Evolutionary conservation across 257 asterid species (phyloP).

Genomic region (Solanum piurae): DNA sequence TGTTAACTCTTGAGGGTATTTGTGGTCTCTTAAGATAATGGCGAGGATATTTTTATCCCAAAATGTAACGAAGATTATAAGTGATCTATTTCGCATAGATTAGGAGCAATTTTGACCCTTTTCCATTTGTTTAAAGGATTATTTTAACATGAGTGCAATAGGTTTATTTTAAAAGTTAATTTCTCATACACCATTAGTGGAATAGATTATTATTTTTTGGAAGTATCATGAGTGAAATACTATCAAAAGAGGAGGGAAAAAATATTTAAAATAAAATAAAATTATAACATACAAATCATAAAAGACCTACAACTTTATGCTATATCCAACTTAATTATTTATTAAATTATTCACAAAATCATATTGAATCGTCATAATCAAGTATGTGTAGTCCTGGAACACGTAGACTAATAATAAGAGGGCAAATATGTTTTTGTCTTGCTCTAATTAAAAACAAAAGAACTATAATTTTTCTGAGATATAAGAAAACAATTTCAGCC

Average conservation of each 20-base stretch:
- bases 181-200: neutral
- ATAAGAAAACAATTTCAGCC: neutral
- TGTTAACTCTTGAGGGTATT: no score
- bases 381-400: neutral
- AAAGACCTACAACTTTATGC: neutral
- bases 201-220: neutral
- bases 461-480: neutral
- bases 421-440: neutral
- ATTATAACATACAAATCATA: neutral
- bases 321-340: neutral
- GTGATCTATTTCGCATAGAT: no score
- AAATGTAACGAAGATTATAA: no score
- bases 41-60: no score
- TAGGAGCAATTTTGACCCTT: no score
- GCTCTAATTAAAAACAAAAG: neutral
- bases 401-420: neutral
- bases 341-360: neutral
- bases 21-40: no score
- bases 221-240: neutral
- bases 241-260: neutral
- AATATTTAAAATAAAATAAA: neutral
- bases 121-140: neutral
- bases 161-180: neutral
- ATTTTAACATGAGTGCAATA: neutral
- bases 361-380: neutral